phyloP scores from a whole-genome alignment of 495 filamentous ascomycete species.

The Melanomma pulvis-pyrius region DNA sequence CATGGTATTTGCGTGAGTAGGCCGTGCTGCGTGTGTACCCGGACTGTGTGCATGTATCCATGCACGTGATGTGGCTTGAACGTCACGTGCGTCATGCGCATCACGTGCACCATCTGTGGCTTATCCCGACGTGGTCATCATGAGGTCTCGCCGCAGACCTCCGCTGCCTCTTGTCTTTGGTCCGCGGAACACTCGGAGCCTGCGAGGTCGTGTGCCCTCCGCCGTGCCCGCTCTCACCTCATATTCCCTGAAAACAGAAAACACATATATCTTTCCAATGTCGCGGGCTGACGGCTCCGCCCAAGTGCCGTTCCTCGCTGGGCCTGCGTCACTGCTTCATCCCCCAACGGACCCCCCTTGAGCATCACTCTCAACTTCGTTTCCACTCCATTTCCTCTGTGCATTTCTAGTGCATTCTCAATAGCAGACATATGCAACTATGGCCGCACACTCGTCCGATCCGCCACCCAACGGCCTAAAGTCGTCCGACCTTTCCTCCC shows the following conservation, averaged over 20 bases:
- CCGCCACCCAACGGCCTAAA: not conserved
- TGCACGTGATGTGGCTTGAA: too few species aligned
- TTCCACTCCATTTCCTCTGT: too few species aligned
- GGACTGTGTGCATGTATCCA: too few species aligned
- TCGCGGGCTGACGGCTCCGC: not conserved
- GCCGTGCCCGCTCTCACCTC: not conserved
- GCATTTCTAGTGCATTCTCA: not conserved
- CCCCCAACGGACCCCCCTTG: not conserved
- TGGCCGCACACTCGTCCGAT: not conserved
- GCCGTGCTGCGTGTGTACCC: not conserved
- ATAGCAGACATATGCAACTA: not conserved
- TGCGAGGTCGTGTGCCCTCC: conserved; percentile 4
- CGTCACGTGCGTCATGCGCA: too few species aligned
- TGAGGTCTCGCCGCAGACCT: too few species aligned
- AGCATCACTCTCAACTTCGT: not conserved
- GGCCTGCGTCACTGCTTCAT: conserved; percentile 3
- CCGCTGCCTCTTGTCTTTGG: not conserved
- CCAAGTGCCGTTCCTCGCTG: not conserved
- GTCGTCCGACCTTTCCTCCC: not conserved
- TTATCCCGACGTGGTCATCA: too few species aligned
- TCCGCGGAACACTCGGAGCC: conserved; percentile 5
- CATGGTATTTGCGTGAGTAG: not conserved
- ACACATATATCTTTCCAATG: not conserved
- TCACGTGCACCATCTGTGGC: too few species aligned
- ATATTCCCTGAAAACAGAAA: not conserved